phyloP scores from a whole-genome alignment of 2,329 filamentous ascomycete species.

The Beauveria sp. region DNA sequence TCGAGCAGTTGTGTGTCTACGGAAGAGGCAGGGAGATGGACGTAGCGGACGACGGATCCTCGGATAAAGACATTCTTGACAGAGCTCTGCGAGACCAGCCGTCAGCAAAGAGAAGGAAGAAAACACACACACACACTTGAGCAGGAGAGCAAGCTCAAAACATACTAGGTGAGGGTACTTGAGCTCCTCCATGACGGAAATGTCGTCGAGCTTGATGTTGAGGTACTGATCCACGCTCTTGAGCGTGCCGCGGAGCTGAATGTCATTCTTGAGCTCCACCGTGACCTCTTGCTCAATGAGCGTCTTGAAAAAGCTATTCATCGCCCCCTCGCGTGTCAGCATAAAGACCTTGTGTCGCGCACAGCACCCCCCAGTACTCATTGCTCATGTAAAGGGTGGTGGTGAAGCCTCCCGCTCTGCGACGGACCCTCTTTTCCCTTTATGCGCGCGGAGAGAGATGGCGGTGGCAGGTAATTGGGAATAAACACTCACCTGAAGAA shows the following conservation, averaged over 20 bases:
- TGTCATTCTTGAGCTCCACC: conserved; percentile 98
- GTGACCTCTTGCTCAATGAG: conserved; percentile 96
- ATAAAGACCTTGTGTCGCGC: not conserved
- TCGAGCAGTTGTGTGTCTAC: conserved; percentile 84
- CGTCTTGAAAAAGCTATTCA: conserved; percentile 87
- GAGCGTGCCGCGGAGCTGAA: conserved; percentile 87
- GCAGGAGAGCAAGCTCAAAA: not conserved
- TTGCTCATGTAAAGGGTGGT: not conserved
- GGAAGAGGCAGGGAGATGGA: conserved; percentile 73
- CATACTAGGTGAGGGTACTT: conserved; percentile 87
- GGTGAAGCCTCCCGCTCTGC: too few relatives aligned
- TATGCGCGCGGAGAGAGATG: too few relatives aligned
- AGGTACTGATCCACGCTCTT: conserved; percentile 98
- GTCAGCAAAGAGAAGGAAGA: not conserved
- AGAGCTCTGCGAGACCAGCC: conserved; percentile 41
- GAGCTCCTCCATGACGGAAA: conserved; percentile 83
- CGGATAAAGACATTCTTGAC: conserved; percentile 96
- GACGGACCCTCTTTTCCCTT: too few relatives aligned
- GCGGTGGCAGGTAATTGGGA: not conserved
- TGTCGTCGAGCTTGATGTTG: conserved; percentile 98
- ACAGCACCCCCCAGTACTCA: not conserved
- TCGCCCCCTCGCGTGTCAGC: not conserved
- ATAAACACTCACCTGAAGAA: conserved; percentile 33
- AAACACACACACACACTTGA: too few relatives aligned
- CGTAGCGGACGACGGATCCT: conserved; percentile 86